phyloP scores from a whole-genome alignment of 202 grass and related monocot genomes.

The Hordeum pubiflorum region DNA sequence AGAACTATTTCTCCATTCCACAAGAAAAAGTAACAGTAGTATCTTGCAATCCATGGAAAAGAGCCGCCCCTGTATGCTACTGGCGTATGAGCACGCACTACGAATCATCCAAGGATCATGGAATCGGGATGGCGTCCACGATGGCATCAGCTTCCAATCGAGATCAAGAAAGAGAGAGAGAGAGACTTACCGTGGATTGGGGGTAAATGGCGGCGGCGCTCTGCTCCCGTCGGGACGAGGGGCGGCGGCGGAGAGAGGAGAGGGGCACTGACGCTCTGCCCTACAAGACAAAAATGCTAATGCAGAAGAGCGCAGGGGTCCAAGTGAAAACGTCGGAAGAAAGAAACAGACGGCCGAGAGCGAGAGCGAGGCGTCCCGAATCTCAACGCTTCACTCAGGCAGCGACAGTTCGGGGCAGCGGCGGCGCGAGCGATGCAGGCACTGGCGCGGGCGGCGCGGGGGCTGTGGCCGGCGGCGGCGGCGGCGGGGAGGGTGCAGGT shows the following conservation, averaged over 20 bases:
- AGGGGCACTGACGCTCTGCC: neutral
- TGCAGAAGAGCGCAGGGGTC: neutral
- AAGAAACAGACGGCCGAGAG: neutral
- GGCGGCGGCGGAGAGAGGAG: neutral
- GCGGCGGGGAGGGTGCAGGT: neutral
- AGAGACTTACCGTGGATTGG: neutral
- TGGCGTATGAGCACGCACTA: neutral
- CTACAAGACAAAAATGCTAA: neutral
- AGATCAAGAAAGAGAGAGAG: neutral
- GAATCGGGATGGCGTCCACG: neutral
- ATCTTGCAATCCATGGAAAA: neutral
- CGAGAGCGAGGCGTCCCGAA: neutral
- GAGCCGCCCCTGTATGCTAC: neutral
- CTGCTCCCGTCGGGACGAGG: neutral
- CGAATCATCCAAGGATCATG: neutral
- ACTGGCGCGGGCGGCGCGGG: constrained; percentile 16
- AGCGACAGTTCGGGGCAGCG: neutral
- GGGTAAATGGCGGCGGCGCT: neutral
- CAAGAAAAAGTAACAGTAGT: neutral
- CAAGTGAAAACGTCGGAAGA: neutral
- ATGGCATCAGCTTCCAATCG: neutral
- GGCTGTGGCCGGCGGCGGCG: constrained; percentile 4
- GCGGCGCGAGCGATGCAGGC: constrained; percentile 37
- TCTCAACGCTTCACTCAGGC: neutral
- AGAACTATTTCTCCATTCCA: neutral